Evolutionary conservation across 2,329 filamentous ascomycete genomes (phyloP).

Genomic region (Calonectria montana): DNA sequence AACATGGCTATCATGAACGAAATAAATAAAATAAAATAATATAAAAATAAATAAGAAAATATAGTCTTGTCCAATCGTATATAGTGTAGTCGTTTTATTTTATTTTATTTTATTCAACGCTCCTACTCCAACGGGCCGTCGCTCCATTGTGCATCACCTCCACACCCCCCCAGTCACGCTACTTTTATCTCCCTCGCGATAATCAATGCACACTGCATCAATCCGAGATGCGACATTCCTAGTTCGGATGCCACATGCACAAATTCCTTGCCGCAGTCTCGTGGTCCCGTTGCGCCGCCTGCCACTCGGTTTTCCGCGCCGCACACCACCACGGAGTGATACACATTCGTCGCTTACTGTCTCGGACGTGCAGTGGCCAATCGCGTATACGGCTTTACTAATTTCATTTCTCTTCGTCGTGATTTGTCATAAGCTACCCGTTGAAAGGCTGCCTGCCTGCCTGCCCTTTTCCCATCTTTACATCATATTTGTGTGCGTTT

Average conservation of each 20-base stretch:
- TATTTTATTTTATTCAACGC: too few species aligned
- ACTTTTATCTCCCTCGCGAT: neutral
- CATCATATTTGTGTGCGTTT: neutral
- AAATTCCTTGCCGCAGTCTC: neutral
- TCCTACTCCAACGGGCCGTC: neutral
- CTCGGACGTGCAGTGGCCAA: neutral
- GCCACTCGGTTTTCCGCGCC: neutral
- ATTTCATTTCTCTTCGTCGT: conserved; percentile 3
- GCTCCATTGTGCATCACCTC: neutral
- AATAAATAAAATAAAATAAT: too few species aligned
- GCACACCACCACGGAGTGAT: neutral
- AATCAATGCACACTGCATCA: neutral
- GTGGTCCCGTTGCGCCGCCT: neutral
- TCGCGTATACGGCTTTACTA: conserved; percentile 1
- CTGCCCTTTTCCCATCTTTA: neutral
- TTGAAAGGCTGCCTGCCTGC: neutral
- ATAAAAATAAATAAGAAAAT: too few species aligned
- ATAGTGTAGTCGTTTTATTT: too few species aligned
- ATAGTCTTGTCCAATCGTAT: too few species aligned
- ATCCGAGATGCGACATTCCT: neutral
- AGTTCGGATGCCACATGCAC: neutral
- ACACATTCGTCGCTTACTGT: neutral
- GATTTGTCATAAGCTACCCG: neutral
- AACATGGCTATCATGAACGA: too few species aligned
- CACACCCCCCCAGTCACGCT: neutral